Percentiles rank a stretch among this genome's conserved stretches.
phyloP scores from a whole-genome alignment of 106 monocot genomes.

The Iris macrosiphon region DNA sequence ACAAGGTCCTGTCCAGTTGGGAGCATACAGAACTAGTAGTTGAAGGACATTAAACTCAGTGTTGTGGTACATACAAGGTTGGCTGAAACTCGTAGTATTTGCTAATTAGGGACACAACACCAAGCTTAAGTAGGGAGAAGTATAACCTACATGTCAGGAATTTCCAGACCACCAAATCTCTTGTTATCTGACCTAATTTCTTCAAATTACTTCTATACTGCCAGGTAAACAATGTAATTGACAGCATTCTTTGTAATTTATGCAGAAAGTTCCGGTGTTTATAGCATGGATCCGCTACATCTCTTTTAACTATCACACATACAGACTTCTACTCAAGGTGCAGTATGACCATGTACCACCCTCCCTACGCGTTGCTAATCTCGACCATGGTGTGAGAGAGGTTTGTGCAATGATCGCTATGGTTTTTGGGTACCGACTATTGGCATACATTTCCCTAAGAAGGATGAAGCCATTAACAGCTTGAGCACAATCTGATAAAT shows the following conservation, averaged over 20 bases:
- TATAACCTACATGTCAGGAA: no score
- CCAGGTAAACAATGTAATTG: no score
- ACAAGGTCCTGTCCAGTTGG: no score
- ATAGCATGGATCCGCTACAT: conserved; percentile 78
- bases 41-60: no score
- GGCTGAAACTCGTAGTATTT: no score
- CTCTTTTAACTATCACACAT: conserved; percentile 92
- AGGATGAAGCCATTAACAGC: conserved; percentile 24
- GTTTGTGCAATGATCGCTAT: conserved; percentile 54
- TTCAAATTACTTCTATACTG: no score
- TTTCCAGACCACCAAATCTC: no score
- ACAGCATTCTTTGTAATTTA: not conserved
- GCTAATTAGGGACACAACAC: no score
- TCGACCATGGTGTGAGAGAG: conserved; percentile 46
- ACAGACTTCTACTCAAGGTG: conserved; percentile 76
- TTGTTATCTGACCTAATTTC: no score
- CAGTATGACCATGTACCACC: conserved; percentile 67
- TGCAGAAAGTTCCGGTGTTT: conserved; percentile 75
- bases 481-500: conserved; percentile 4
- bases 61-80: no score
- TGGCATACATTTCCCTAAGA: conserved; percentile 70
- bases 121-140: no score
- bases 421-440: conserved; percentile 61
- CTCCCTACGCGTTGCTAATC: conserved; percentile 15
- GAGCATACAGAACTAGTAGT: no score